phyloP scores from a whole-genome alignment of 306 rosid species.

The Hippophae rhamnoides region DNA sequence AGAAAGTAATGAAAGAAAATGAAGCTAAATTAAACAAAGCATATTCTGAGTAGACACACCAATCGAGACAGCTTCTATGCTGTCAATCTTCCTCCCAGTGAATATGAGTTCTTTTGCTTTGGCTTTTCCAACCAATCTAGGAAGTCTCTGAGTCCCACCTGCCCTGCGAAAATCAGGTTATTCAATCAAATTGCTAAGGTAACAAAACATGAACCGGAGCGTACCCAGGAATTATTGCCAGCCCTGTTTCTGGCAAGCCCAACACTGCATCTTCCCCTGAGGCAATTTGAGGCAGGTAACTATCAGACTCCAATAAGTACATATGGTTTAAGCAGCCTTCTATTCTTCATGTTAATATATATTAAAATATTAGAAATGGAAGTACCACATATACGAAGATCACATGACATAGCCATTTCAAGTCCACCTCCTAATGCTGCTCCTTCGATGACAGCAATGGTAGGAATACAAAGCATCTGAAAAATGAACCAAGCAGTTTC shows the following conservation, averaged over 20 bases:
- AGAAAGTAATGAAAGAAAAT: background rate
- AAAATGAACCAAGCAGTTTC: conserved; percentile 8
- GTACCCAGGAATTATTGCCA: conserved; percentile 95
- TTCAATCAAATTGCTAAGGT: background rate
- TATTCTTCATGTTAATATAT: conserved; percentile 9
- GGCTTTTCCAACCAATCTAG: conserved; percentile 79
- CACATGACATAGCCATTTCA: conserved; percentile 93
- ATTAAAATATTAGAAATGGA: conserved; percentile 7
- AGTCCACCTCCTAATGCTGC: conserved; percentile 96
- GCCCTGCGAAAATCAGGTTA: conserved; percentile 53
- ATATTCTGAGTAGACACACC: conserved; percentile 33
- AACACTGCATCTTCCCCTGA: conserved; percentile 66
- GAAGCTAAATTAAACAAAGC: background rate
- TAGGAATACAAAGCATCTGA: conserved; percentile 65
- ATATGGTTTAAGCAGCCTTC: conserved; percentile 14
- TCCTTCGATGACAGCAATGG: conserved; percentile 87
- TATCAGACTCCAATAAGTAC: conserved; percentile 11
- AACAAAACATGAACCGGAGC: conserved; percentile 17
- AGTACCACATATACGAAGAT: conserved; percentile 89
- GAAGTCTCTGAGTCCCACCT: conserved; percentile 85
- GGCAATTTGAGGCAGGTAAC: conserved; percentile 20
- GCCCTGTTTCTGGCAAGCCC: conserved; percentile 96
- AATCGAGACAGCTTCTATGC: conserved; percentile 62
- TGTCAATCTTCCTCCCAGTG: conserved; percentile 67
- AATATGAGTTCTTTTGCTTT: conserved; percentile 76